Base-by-base conservation (phyloP, 768 basidiomycete species). In the Trichaptum fuscoviolaceum region DNA sequence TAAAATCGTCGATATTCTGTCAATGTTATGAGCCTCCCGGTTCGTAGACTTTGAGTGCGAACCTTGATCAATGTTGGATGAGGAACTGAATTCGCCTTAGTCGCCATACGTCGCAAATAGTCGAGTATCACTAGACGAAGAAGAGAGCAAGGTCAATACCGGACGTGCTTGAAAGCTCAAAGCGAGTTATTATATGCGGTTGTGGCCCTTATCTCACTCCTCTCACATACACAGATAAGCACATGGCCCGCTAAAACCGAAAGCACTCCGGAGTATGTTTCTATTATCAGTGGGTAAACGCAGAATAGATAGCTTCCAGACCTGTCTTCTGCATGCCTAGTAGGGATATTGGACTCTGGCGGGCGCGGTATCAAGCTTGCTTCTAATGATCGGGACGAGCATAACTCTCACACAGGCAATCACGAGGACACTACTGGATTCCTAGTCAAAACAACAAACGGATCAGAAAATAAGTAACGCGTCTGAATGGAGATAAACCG, bases 41-140 rank as follows among this genome's bases (percentile, higher is more conserved):
- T 12, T 52, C 42, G 42, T 52, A 52, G 5, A 20, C 12, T 5
- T 24, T 23, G 2, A 25, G 63, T 25, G 27, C 77, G 68, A 67
- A 87, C 87, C 75, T 83, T 74, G 65, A 90, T 79, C 36, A 89
- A 69, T 26, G 84, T 88, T 10, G 85, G 86, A 70, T 87, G 82
- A 8, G 85, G 74, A 20, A 84, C 78, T 63, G 87, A 88, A 73
- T 89, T 89, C 58, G 82, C 84, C 71, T 75, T 75, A 57, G 87
- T 89, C 20, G 87, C 87, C 85, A 88, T 88, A 35, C 25, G 3
- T 25, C 15, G 24, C 59, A 61, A 17, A 15, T 61, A 5, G 10
- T 25, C 59, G 18, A 61, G 18, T 3, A 34, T 61, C 24, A 18
- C 7, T 61, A 1, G 30, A 5, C 24, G 17, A 2, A 12, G 20